phyloP scores from a whole-genome alignment of 306 rosid species.

The Styphnolobium japonicum region DNA sequence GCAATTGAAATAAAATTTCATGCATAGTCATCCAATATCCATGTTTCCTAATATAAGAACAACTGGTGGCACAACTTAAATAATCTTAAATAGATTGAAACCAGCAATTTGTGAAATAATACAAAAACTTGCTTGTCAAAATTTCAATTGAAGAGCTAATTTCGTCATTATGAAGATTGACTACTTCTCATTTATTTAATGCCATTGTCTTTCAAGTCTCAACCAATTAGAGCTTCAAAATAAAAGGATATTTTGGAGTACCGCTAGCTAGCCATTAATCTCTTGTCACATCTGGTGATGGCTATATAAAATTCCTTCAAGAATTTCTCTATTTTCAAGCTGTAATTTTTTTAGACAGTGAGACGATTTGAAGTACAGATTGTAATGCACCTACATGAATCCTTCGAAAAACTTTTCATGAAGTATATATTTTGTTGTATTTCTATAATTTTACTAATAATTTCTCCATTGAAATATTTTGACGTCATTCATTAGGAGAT shows the following conservation, averaged over 20 bases:
- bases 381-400: not conserved
- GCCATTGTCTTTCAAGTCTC: not conserved
- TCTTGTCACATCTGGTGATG: not conserved
- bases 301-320: too few relatives aligned
- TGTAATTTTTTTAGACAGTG: not conserved
- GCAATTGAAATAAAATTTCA: conserved; percentile 24
- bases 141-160: not conserved
- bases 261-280: not conserved
- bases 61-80: not conserved
- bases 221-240: not conserved
- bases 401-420: not conserved
- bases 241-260: not conserved
- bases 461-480: not conserved
- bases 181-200: not conserved
- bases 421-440: not conserved
- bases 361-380: not conserved
- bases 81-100: not conserved
- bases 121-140: not conserved
- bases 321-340: not conserved
- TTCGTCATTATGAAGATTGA: not conserved
- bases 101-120: not conserved
- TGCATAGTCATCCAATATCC: not conserved
- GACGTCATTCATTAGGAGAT: not conserved
- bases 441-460: not conserved
- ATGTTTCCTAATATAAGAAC: not conserved